Base-by-base conservation (phyloP, 192 early-diverging fungal genomes). In the Coemansia sp. region DNA sequence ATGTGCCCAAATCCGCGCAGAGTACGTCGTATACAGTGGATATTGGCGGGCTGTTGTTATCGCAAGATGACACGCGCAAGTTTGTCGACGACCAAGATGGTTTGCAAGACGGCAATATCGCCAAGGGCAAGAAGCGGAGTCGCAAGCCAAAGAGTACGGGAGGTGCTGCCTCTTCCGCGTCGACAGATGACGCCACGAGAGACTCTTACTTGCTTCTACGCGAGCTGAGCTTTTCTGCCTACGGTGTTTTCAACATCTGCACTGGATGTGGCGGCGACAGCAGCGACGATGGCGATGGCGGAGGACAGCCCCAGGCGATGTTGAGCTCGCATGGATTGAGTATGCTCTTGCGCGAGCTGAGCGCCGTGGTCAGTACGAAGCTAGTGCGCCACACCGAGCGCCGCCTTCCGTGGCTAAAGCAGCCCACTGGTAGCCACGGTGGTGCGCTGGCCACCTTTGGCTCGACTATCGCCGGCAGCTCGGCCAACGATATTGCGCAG, bases 141-240 rank as follows among this genome's bases (percentile, higher is more conserved):
- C 55, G 65, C 50, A 82, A 77, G 60, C 33, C 75, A 11, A 82
- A 74, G 43, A 50, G 35, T 19, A 52, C 39, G 3, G 57, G 50
- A 11, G 33, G 49, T 7, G 42, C 14, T 8, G n/a, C 35, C 35
- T 33, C 62, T 2, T 55, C 19, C 3, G 3, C 69, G 2, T 37
- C 58, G 0, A 23, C 14, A 5, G 72, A 82, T 2, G 64, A 73
- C 13, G 70, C 73, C 42, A 62, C 69, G 8, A 73, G 63, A 32
- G 11, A 47, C 4, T 65, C 72, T 42, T 49, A 60, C 14, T 62
- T 42, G 16, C 76, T 68, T 42, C 47, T 82, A 35, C 80, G 80
- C 21, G 80, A 82, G 66, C 75, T 82, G 13, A 77, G 66, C 62
- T 66, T 82, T 35, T 71, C 75, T 2, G 80, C 80, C 4, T 82